Percentiles rank a stretch among this genome's conserved stretches.
These are phyloP conservation scores for Hemisphaericaspora nanyangensis DNA, from an alignment of 805 yeast genomes.

Conservation along the genomic window DNA sequence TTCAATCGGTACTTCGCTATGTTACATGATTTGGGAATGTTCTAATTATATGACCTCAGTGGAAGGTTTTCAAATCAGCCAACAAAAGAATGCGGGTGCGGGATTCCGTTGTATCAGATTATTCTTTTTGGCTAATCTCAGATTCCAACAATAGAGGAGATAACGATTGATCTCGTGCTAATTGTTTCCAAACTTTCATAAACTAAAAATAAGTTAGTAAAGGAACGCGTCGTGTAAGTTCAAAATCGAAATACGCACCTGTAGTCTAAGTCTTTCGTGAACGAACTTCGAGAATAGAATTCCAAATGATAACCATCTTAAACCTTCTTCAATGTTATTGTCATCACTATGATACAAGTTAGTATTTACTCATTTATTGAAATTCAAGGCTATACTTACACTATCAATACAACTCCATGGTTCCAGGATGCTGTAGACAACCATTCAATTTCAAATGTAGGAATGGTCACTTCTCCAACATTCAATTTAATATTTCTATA, in stretches of 20 bases:
- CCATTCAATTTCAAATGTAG: constrained; percentile 7
- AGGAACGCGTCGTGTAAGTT: not conserved
- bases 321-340: not conserved
- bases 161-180: constrained; percentile 1
- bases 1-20: no score
- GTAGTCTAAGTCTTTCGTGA: constrained; percentile 3
- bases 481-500: not conserved
- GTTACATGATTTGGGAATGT: no score
- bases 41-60: no score
- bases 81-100: constrained; percentile 1
- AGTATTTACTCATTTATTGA: not conserved
- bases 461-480: not conserved
- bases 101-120: constrained; percentile 2
- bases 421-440: constrained; percentile 5
- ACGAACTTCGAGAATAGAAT: constrained; percentile 3
- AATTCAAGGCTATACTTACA: not conserved
- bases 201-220: constrained; percentile 2
- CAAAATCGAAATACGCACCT: not conserved
- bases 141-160: not conserved
- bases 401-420: not conserved
- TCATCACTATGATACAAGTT: constrained; percentile 1
- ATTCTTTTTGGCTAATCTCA: constrained; percentile 1
- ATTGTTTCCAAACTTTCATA: constrained; percentile 2
- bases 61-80: no score
- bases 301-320: constrained; percentile 1